Evolutionary conservation across 2,329 filamentous ascomycete species (phyloP).

Genomic region (Tricladium varicosporioides): DNA sequence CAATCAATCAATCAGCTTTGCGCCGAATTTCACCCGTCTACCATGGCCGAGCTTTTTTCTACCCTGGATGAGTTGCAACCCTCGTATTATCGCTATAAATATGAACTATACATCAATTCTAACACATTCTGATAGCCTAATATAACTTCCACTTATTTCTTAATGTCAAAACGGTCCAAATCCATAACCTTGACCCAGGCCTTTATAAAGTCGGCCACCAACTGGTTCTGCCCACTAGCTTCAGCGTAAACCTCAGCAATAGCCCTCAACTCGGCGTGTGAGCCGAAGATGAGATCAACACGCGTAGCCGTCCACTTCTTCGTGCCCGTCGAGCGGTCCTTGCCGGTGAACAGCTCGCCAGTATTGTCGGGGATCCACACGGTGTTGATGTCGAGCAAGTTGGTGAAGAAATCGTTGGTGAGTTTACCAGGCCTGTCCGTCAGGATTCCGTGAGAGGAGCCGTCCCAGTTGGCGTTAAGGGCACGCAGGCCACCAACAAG

Average conservation of each 20-base stretch:
- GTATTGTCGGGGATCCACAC: slow-evolving; percentile 46
- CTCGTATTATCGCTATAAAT: too few species aligned
- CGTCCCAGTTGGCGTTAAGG: slow-evolving; percentile 55
- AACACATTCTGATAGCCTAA: too few species aligned
- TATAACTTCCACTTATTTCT: slow-evolving; percentile 7
- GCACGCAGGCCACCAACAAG: slow-evolving; percentile 55
- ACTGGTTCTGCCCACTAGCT: slow-evolving; percentile 48
- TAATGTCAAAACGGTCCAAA: slow-evolving; percentile 53
- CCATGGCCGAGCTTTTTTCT: too few species aligned
- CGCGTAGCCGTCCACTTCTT: slow-evolving; percentile 58
- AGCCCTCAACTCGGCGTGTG: slow-evolving; percentile 57
- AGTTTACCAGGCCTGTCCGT: slow-evolving; percentile 53
- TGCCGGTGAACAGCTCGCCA: slow-evolving; percentile 50
- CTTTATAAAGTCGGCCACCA: slow-evolving; percentile 54
- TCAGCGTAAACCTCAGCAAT: slow-evolving; percentile 55
- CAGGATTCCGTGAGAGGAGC: slow-evolving; percentile 51
- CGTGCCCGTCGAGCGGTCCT: slow-evolving; percentile 52
- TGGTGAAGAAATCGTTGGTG: slow-evolving; percentile 61
- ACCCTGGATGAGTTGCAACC: too few species aligned
- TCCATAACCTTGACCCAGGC: slow-evolving; percentile 62
- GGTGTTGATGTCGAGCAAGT: slow-evolving; percentile 54
- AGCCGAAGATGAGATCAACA: slow-evolving; percentile 55
- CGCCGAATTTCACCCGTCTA: too few species aligned
- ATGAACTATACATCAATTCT: too few species aligned
- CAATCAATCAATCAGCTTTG: slow-evolving; percentile 4